Conservation (phyloP, 129 eudicot genomes). For the Saussurea involucrata region DNA sequence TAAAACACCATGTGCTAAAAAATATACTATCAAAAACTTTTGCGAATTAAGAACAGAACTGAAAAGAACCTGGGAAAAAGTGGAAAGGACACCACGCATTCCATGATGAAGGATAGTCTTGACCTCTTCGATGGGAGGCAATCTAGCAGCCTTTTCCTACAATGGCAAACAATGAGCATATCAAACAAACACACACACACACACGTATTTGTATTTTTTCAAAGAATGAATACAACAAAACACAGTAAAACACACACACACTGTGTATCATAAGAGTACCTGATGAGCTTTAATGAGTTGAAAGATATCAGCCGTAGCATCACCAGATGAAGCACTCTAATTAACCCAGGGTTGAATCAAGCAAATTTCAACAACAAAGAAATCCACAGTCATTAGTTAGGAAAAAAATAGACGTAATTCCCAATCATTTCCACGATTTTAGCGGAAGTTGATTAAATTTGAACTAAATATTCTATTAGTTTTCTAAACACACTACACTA, state of each 20-base stretch:
- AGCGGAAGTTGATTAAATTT: not conserved
- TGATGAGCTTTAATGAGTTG: conserved; percentile 88
- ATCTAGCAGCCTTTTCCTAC: conserved; percentile 89
- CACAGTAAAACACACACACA: not conserved
- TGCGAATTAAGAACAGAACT: not conserved
- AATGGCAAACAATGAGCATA: conserved; percentile 2
- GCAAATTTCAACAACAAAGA: not conserved
- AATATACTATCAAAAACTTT: not conserved
- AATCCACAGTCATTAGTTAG: conserved; percentile 5
- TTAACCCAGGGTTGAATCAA: not conserved
- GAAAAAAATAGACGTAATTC: not conserved
- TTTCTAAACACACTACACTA: not conserved
- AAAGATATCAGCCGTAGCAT: conserved; percentile 39
- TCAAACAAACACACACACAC: not conserved
- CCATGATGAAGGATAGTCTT: conserved; percentile 57
- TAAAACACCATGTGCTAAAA: not conserved
- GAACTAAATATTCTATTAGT: not conserved
- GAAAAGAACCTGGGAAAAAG: conserved; percentile 65
- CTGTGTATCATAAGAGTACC: conserved; percentile 36
- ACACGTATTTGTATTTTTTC: not conserved
- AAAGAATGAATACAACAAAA: not conserved
- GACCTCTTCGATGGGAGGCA: conserved; percentile 83
- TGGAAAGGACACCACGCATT: conserved; percentile 82
- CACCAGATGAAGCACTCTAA: conserved; percentile 49
- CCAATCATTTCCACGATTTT: not conserved